Evolutionary conservation across 2,329 filamentous ascomycete genomes (phyloP).

Genomic region (Epichloe hybrida): DNA sequence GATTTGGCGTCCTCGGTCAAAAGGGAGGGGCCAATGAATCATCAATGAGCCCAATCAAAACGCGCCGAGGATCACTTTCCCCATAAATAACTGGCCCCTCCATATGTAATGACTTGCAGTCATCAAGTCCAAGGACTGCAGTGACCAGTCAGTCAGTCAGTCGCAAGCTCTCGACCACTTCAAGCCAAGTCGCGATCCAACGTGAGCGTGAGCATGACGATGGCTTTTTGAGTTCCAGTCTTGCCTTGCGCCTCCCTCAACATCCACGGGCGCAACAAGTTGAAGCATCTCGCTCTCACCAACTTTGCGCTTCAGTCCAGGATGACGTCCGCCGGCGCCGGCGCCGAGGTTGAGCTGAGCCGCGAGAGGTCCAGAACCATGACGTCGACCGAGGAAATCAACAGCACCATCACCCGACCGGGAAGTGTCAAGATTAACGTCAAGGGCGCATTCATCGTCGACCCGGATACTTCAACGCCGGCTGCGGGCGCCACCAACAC

Average conservation of each 20-base stretch:
- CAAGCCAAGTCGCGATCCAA: neutral
- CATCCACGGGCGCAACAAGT: neutral
- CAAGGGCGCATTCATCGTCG: constrained; percentile 89
- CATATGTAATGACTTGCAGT: too few species aligned
- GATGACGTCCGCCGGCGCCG: constrained; percentile 3
- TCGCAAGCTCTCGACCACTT: constrained; percentile 1
- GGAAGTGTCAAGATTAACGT: constrained; percentile 88
- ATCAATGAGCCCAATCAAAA: constrained; percentile 3
- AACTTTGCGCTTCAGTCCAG: constrained; percentile 1
- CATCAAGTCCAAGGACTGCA: too few species aligned
- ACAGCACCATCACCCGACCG: constrained; percentile 47
- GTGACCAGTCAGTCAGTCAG: neutral
- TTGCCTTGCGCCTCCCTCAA: neutral
- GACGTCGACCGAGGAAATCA: constrained; percentile 41
- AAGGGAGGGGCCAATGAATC: neutral
- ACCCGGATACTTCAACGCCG: constrained; percentile 53
- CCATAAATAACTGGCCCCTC: neutral
- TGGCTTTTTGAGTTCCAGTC: neutral
- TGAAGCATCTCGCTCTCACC: neutral
- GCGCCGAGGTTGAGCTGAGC: neutral
- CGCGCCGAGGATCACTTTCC: neutral
- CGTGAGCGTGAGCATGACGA: neutral
- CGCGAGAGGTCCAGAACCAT: constrained; percentile 14
- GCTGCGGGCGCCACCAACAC: constrained; percentile 18
- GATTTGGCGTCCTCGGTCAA: constrained; percentile 1